Evolutionary conservation across 768 basidiomycete genomes (phyloP), one percentile per base, ranked within the genome.

Genomic region (Macrolepiota fuliginosa): DNA sequence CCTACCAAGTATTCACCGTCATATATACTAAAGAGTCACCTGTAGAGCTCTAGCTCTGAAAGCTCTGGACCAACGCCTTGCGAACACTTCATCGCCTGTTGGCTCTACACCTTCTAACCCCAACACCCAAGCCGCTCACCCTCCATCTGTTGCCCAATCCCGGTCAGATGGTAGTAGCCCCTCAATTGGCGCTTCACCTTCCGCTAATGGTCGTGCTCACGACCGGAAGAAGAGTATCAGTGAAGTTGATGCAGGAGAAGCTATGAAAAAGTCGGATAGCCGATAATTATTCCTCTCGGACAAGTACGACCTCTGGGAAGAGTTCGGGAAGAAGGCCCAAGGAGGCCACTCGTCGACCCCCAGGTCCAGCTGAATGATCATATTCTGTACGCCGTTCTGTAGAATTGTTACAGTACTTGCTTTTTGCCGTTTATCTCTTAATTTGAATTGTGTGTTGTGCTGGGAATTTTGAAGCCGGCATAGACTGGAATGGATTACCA

Each of bases 21-120:
- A 57, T 59, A 32, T 61, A n/a, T 55, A 51, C 35, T 50, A 32
- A 36, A 42, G n/a, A n/a, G 5, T 9, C 24, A 4, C 58, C 58
- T 62, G 25, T 69, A 97, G 96, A 67, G 94, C 96, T 1, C 86
- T 99, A 80, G 97, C 97, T 32, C 78, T 99, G 68, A 97, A 98
- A 73, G 97, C 97, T 3, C 83, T 99, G 37, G 97, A 99, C 68
- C 95, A 97, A 68, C 85, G 95, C 32, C 73, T 98, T 56, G 94
- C 96, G 32, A 88, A 82, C 63, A 81, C 83, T 19, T 76, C 81
- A 50, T 77, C 82, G 36, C 78, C 82, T 22, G 68, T 74, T 17
- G 73, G 73, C 17, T 70, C 75, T 47, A 69, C 69, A 61, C 71
- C 79, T 1, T 69, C 75, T 7, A 75, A 76, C 61, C 54, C 68